phyloP scores from a whole-genome alignment of 306 rosid genomes.

The Casuarina cunninghamiana region DNA sequence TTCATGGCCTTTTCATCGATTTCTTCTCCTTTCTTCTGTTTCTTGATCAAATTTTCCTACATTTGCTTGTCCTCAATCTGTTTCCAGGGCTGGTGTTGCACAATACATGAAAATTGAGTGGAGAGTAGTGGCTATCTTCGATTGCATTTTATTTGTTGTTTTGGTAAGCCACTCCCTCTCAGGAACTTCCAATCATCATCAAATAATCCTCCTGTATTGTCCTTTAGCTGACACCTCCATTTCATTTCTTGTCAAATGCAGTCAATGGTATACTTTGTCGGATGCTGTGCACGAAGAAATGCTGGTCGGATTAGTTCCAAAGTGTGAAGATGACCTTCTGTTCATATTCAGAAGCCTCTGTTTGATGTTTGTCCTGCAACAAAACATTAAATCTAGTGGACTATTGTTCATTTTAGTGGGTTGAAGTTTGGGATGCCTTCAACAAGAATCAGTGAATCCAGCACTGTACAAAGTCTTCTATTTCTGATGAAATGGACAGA shows the following conservation, averaged over 20 bases:
- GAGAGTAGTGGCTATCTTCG: conserved; percentile 89
- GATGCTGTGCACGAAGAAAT: conserved; percentile 87
- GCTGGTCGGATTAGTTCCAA: conserved; percentile 61
- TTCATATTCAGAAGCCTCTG: background rate
- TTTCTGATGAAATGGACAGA: background rate
- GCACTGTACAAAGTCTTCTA: background rate
- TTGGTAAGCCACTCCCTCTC: conserved; percentile 55
- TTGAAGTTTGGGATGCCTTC: background rate
- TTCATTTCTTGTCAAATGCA: conserved; percentile 40
- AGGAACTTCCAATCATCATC: background rate
- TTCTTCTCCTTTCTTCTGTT: background rate
- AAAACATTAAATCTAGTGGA: background rate
- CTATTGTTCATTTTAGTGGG: background rate
- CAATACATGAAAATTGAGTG: conserved; percentile 96
- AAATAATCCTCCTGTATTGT: background rate
- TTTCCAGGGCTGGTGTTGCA: conserved; percentile 92
- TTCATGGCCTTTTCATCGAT: background rate
- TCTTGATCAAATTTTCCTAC: conserved; percentile 14
- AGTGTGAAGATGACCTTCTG: conserved; percentile 27
- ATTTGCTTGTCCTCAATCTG: conserved; percentile 24
- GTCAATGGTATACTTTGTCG: conserved; percentile 79
- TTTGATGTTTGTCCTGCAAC: background rate
- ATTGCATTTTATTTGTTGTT: conserved; percentile 61
- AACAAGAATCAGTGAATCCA: background rate
- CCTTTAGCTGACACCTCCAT: background rate